Evolutionary conservation across 352 stramenopile genomes (phyloP).

Genomic region (Phytophthora boehmeriae): DNA sequence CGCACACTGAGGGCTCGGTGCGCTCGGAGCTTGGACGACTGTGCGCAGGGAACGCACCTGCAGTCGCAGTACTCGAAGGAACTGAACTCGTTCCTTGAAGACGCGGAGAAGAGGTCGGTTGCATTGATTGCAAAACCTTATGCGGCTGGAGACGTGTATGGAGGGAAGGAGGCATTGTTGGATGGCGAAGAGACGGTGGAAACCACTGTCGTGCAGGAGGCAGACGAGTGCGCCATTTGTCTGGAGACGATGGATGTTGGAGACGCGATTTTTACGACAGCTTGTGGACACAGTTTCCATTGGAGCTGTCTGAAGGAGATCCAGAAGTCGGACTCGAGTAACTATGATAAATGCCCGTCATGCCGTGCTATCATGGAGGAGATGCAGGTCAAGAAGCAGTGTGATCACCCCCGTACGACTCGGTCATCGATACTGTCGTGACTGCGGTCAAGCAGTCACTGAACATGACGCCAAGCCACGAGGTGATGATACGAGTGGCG

Average conservation of each 20-base stretch:
- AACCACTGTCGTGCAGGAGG: conserved; percentile 62
- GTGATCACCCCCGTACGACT: conserved; percentile 82
- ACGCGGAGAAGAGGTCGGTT: conserved; percentile 63
- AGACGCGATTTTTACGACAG: conserved; percentile 83
- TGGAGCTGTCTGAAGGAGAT: conserved; percentile 88
- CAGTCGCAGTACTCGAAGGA: conserved; percentile 51
- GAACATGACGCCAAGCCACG: conserved; percentile 74
- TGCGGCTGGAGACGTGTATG: conserved; percentile 21
- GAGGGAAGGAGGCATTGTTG: conserved; percentile 27
- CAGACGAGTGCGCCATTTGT: conserved; percentile 87
- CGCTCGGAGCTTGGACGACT: conserved; percentile 63
- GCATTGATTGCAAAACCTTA: conserved; percentile 47
- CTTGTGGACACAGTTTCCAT: conserved; percentile 86
- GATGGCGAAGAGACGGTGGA: conserved; percentile 24
- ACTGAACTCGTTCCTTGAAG: conserved; percentile 54
- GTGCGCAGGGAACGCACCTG: conserved; percentile 22
- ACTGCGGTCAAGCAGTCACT: conserved; percentile 66
- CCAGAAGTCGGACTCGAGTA: conserved; percentile 76
- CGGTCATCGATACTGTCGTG: conserved; percentile 79
- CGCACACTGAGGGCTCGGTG: conserved; percentile 40
- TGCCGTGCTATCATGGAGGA: conserved; percentile 78
- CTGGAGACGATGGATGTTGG: conserved; percentile 82
- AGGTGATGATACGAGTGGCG: conserved; percentile 37
- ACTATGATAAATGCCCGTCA: conserved; percentile 86
- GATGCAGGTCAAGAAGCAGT: conserved; percentile 86